Evolutionary conservation across 768 basidiomycete genomes (phyloP).

Genomic region (Lyophyllum decastes): DNA sequence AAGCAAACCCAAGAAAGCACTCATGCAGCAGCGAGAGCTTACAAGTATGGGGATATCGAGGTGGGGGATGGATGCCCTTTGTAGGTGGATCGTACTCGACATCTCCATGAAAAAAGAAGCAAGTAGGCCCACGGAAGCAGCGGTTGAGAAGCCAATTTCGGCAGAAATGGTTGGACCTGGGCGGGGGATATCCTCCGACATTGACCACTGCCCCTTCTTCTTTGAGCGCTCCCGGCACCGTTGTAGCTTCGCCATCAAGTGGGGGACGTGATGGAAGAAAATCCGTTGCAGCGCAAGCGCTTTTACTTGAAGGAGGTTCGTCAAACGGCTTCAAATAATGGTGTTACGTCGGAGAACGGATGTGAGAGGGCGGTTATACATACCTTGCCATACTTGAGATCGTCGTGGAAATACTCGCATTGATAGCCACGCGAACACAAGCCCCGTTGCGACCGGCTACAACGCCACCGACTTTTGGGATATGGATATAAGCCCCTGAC

Average conservation of each 20-base stretch:
- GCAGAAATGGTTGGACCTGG: slow-evolving; percentile 9
- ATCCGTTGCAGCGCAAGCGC: background rate
- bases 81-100: slow-evolving; percentile 17
- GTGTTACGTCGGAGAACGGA: background rate
- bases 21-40: background rate
- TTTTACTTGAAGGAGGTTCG: background rate
- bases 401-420: slow-evolving; percentile 5
- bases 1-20: slow-evolving; percentile 11
- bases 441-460: background rate
- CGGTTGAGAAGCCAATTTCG: slow-evolving; percentile 12
- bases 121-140: slow-evolving; percentile 12
- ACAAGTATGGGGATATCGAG: slow-evolving; percentile 9
- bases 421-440: slow-evolving; percentile 6
- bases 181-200: slow-evolving; percentile 9
- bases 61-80: slow-evolving; percentile 17
- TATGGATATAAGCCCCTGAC: slow-evolving; percentile 8
- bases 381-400: slow-evolving; percentile 11
- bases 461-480: background rate
- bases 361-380: background rate
- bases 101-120: slow-evolving; percentile 15
- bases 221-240: background rate
- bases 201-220: background rate
- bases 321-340: background rate
- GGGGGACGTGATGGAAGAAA: background rate
- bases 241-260: background rate